These are phyloP conservation scores for Penicillium sclerotiorum DNA, from an alignment of 2,329 filamentous ascomycete species.

Conservation along the genomic window DNA sequence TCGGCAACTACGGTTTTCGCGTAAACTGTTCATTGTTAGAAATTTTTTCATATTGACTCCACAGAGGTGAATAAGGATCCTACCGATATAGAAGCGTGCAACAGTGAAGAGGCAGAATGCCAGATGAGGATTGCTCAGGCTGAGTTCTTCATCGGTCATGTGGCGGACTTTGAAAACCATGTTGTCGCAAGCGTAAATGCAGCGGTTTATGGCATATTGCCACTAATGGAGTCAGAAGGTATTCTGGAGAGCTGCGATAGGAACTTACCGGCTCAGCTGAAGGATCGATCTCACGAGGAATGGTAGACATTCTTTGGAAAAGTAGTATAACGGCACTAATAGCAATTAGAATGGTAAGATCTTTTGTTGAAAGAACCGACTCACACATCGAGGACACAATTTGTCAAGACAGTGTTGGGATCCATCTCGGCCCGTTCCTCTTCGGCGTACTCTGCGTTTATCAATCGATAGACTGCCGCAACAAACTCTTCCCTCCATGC, in stretches of 20 bases:
- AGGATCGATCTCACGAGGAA: slow-evolving; percentile 6
- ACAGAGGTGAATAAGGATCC: background rate
- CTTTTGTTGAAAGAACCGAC: background rate
- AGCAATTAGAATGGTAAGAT: background rate
- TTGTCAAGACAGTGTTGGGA: slow-evolving; percentile 8
- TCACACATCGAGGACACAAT: slow-evolving; percentile 8
- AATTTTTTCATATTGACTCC: background rate
- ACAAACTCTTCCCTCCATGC: slow-evolving; percentile 9
- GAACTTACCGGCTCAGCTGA: slow-evolving; percentile 3
- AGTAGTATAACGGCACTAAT: slow-evolving; percentile 6
- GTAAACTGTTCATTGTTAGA: background rate
- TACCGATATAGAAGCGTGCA: slow-evolving; percentile 9
- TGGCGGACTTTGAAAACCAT: slow-evolving; percentile 7
- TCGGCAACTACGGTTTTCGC: slow-evolving; percentile 7
- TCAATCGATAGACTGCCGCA: slow-evolving; percentile 4
- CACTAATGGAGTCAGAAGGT: background rate
- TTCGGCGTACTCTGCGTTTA: slow-evolving; percentile 6
- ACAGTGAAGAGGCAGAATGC: slow-evolving; percentile 7
- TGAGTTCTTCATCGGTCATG: slow-evolving; percentile 8
- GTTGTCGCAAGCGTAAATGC: slow-evolving; percentile 10
- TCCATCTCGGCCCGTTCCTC: slow-evolving; percentile 10
- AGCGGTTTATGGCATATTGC: slow-evolving; percentile 9
- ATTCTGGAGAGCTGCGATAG: background rate
- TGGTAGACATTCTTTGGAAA: slow-evolving; percentile 5
- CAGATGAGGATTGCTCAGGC: slow-evolving; percentile 4